Percentiles rank a stretch among this genome's conserved stretches.
These are phyloP conservation scores for Agarophyton chilense DNA, from an alignment of 23 red algal species.

Conservation along the genomic window DNA sequence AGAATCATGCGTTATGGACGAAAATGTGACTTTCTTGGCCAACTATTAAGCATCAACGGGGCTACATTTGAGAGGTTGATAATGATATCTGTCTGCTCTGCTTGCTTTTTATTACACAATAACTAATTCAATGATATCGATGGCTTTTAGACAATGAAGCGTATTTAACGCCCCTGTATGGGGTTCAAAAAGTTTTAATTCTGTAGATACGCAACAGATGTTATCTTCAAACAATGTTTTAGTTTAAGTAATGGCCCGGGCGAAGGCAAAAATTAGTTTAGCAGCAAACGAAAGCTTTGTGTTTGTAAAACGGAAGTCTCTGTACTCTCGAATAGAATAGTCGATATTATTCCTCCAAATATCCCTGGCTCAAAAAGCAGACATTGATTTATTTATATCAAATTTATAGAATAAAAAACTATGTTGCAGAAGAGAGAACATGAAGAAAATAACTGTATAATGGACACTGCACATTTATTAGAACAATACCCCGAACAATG, in stretches of 20 bases:
- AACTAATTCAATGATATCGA: not conserved
- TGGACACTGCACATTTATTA: not conserved
- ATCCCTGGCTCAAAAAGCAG: not conserved
- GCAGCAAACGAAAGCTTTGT: too few relatives aligned
- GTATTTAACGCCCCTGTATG: too few relatives aligned
- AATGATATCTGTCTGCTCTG: not conserved
- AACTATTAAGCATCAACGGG: not conserved
- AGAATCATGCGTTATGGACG: too few relatives aligned
- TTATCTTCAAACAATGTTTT: not conserved
- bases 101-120: not conserved
- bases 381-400: conserved; percentile 19
- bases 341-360: not conserved
- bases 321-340: conserved; percentile 12
- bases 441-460: not conserved
- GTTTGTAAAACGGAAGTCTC: conserved; percentile 21
- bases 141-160: too few relatives aligned
- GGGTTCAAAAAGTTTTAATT: too few relatives aligned
- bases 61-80: too few relatives aligned
- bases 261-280: not conserved
- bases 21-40: conserved; percentile 7
- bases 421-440: not conserved
- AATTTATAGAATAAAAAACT: not conserved
- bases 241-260: not conserved
- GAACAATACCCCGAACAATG: not conserved
- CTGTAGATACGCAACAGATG: too few relatives aligned